Evolutionary conservation across 2,329 filamentous ascomycete species (phyloP).

Genomic region (Colletotrichum orchidophilum): DNA sequence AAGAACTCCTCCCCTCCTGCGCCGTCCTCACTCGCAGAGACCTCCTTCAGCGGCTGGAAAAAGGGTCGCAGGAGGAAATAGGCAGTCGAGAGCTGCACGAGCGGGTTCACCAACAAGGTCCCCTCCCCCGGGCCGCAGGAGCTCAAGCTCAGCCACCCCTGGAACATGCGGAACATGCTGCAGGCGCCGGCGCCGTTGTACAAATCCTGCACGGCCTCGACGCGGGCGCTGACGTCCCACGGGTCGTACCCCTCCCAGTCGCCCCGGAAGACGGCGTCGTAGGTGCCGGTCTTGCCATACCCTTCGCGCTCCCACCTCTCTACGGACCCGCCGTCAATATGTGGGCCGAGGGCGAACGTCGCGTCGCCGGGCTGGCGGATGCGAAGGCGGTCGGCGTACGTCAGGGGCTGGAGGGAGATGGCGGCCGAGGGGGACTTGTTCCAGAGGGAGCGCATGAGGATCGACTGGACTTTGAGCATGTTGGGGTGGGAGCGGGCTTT

Average conservation of each 20-base stretch:
- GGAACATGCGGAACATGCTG: slow-evolving; percentile 86
- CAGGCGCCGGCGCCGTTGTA: slow-evolving; percentile 86
- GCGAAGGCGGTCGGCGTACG: slow-evolving; percentile 77
- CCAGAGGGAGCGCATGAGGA: slow-evolving; percentile 71
- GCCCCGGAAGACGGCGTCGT: slow-evolving; percentile 77
- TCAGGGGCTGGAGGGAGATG: slow-evolving; percentile 66
- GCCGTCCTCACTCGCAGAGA: slow-evolving; percentile 39
- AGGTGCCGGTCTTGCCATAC: slow-evolving; percentile 74
- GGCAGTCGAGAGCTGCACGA: slow-evolving; percentile 77
- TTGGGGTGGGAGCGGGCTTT: slow-evolving; percentile 74
- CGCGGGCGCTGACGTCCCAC: slow-evolving; percentile 78
- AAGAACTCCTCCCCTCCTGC: slow-evolving; percentile 49
- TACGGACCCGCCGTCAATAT: slow-evolving; percentile 78
- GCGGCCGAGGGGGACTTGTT: slow-evolving; percentile 55
- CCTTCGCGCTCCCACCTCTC: slow-evolving; percentile 79
- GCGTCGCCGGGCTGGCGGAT: slow-evolving; percentile 78
- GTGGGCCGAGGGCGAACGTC: slow-evolving; percentile 76
- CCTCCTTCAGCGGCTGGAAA: slow-evolving; percentile 62
- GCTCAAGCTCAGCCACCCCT: slow-evolving; percentile 89
- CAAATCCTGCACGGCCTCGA: slow-evolving; percentile 75
- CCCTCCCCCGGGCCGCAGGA: slow-evolving; percentile 78
- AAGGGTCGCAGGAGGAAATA: slow-evolving; percentile 88
- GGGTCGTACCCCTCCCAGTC: slow-evolving; percentile 84
- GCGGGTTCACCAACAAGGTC: slow-evolving; percentile 83
- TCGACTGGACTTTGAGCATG: slow-evolving; percentile 67